Evolutionary conservation across 2,329 filamentous ascomycete genomes (phyloP).

Genomic region (Sporothrix humicola): DNA sequence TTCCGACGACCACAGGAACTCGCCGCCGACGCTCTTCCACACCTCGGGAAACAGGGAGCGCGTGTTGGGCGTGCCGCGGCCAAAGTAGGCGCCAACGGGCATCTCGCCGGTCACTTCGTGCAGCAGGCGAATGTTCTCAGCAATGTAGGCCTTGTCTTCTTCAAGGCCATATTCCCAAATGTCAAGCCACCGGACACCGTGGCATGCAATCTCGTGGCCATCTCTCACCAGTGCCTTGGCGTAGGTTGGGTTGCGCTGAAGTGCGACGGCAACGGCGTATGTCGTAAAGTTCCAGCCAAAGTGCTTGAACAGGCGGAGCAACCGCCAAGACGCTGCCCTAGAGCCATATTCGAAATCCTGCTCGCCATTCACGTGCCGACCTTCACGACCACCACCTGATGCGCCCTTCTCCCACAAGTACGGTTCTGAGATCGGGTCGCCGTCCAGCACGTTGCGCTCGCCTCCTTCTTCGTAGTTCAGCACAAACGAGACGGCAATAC

Average conservation of each 20-base stretch:
- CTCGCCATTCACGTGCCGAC: slow-evolving; percentile 37
- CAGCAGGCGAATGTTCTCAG: slow-evolving; percentile 34
- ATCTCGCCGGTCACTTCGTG: slow-evolving; percentile 36
- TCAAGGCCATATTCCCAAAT: slow-evolving; percentile 36
- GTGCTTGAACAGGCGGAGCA: slow-evolving; percentile 36
- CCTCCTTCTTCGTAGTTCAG: slow-evolving; percentile 48
- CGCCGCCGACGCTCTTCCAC: slow-evolving; percentile 34
- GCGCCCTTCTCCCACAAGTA: slow-evolving; percentile 37
- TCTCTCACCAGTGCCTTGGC: slow-evolving; percentile 37
- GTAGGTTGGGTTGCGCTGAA: slow-evolving; percentile 36
- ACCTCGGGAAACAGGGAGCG: slow-evolving; percentile 36
- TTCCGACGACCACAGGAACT: slow-evolving; percentile 37
- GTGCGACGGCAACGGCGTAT: slow-evolving; percentile 36
- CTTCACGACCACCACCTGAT: slow-evolving; percentile 32
- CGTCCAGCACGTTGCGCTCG: slow-evolving; percentile 41
- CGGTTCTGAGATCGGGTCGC: slow-evolving; percentile 40
- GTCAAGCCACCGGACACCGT: slow-evolving; percentile 37
- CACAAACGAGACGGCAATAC: slow-evolving; percentile 48
- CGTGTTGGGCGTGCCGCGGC: slow-evolving; percentile 38
- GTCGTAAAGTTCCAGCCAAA: slow-evolving; percentile 36
- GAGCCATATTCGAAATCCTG: slow-evolving; percentile 39
- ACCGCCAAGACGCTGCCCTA: slow-evolving; percentile 37
- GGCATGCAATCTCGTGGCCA: slow-evolving; percentile 38
- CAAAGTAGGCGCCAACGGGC: slow-evolving; percentile 38
- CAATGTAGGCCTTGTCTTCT: slow-evolving; percentile 36